Evolutionary conservation across 2,329 filamentous ascomycete genomes (phyloP).

Genomic region (Penicillium thymicola): DNA sequence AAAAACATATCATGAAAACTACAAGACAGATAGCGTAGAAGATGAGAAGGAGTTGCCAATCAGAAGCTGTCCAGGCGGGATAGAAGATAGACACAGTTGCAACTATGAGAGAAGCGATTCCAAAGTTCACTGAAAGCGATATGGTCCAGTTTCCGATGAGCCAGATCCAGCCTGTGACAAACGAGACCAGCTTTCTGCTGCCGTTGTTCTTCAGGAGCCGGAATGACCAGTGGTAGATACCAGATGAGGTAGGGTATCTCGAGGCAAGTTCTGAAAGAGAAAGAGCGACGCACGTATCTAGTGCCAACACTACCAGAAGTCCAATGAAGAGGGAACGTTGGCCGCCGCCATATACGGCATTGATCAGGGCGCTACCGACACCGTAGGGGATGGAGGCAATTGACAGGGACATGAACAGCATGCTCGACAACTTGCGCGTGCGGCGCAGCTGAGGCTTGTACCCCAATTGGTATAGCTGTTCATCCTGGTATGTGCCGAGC

Average conservation of each 20-base stretch:
- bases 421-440: slow-evolving; percentile 9
- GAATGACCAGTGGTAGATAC: slow-evolving; percentile 55
- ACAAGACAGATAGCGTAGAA: slow-evolving; percentile 68
- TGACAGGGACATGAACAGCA: slow-evolving; percentile 12
- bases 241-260: slow-evolving; percentile 52
- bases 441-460: slow-evolving; percentile 9
- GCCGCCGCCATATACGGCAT: slow-evolving; percentile 46
- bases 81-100: slow-evolving; percentile 54
- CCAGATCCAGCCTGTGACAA: slow-evolving; percentile 54
- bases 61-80: slow-evolving; percentile 50
- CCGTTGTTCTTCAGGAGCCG: slow-evolving; percentile 39
- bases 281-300: slow-evolving; percentile 53
- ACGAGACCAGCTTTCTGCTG: slow-evolving; percentile 48
- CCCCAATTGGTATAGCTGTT: slow-evolving; percentile 5
- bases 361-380: slow-evolving; percentile 39
- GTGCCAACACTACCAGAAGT: slow-evolving; percentile 53
- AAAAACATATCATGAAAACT: slow-evolving; percentile 62
- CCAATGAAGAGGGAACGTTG: slow-evolving; percentile 57
- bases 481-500: slow-evolving; percentile 6
- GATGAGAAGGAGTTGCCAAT: slow-evolving; percentile 68
- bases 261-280: slow-evolving; percentile 53
- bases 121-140: slow-evolving; percentile 54
- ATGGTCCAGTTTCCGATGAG: slow-evolving; percentile 54
- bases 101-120: slow-evolving; percentile 54
- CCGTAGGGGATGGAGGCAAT: slow-evolving; percentile 51